Evolutionary conservation across 1,139 yeast genomes (phyloP), one percentile per base, ranked within the genome.

Genomic region (Scheffersomyces segobiensis): DNA sequence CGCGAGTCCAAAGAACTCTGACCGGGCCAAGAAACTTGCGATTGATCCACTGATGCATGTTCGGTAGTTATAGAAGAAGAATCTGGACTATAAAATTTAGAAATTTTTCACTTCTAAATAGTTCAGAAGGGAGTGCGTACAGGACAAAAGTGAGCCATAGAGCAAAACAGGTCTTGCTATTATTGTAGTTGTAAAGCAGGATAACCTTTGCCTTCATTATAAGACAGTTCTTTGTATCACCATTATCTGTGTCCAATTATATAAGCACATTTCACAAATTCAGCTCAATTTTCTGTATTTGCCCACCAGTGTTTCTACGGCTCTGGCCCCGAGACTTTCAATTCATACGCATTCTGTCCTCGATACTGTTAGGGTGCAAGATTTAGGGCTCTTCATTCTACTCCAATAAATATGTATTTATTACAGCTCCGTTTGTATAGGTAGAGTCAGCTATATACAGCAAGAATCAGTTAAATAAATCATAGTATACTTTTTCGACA

Each of bases 21-120:
- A 62, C 63, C 71, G 57, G 56, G 67, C 67, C 73, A 66, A 63
- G 62, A 66, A 65, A 53, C 61, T 56, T 56, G 42, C 3, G 59
- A 56, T 47, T 48, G 50, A 19, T 20, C 21, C 50, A 55, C 52
- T 46, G 48, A 49, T 50, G 19, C 49, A 24, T 55, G 56, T 52
- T 59, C 59, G 59, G 24, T 59, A 51, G 54, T 58, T 52, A 21
- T 39, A 53, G 52, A 57, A 56, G 52, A 39, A 49, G 55, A 52
- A 17, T 18, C 21, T 32, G 42, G 17, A 4, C 14, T 32, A 14
- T 4, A 32, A 32, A 32, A 32, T 32, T 32, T 32, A 17, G 42
- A 32, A 32, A 32, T 32, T 32, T 32, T 32, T 32, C 42, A 32
- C 42, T 14, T 14, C 12, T 48, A 21, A 52, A 17, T 24, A n/a